Percentiles rank a stretch among this genome's conserved stretches.
Conservation (phyloP, 2,329 filamentous ascomycete genomes). For the Sporothrix luriei region DNA sequence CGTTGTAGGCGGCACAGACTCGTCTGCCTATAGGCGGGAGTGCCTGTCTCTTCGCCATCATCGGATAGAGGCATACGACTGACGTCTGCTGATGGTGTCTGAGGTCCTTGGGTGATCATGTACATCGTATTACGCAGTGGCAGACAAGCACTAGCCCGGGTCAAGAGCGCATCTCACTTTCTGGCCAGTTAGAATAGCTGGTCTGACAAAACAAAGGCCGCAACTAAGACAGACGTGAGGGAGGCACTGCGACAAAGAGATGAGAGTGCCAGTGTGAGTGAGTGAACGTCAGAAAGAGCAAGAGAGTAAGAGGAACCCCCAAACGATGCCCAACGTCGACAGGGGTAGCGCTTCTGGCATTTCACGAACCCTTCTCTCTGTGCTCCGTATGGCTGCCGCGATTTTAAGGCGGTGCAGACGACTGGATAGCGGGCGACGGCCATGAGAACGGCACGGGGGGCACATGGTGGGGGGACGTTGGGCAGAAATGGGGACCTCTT, state of each 20-base stretch:
- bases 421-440: conserved; percentile 40
- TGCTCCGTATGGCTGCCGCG: conserved; percentile 18
- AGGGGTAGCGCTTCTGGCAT: conserved; percentile 2
- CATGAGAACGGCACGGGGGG: conserved; percentile 31
- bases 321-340: conserved; percentile 25
- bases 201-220: neutral
- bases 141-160: neutral
- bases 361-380: neutral
- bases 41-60: neutral
- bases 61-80: conserved; percentile 10
- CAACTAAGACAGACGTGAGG: neutral
- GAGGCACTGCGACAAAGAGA: neutral
- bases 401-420: conserved; percentile 30
- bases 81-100: neutral
- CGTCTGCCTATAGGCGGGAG: conserved; percentile 6
- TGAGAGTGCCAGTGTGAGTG: conserved; percentile 17
- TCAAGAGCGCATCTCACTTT: neutral
- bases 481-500: conserved; percentile 41
- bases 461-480: conserved; percentile 34
- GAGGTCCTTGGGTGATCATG: conserved; percentile 1
- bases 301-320: neutral
- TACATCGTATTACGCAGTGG: neutral
- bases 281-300: conserved; percentile 1
- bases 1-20: neutral
- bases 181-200: neutral